phyloP scores from a whole-genome alignment of 805 yeast genomes.

The Candida railenensis region DNA sequence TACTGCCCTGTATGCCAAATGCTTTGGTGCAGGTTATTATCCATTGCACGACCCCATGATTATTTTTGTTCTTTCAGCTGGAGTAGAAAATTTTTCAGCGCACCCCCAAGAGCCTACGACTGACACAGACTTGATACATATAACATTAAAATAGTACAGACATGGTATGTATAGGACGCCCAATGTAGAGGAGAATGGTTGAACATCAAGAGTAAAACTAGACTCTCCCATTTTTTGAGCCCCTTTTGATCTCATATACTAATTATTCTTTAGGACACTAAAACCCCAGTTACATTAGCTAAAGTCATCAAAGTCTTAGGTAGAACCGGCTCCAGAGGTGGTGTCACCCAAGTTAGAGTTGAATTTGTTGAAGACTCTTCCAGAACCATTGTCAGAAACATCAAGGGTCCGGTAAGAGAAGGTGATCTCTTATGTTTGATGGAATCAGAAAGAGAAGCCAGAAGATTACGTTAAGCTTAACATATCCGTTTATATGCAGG shows the following conservation, averaged over 20 bases:
- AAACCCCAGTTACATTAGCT: slow-evolving; percentile 98
- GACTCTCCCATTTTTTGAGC: too few species aligned
- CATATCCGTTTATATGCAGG: neutral
- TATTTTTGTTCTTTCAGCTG: neutral
- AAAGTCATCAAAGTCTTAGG: slow-evolving; percentile 99
- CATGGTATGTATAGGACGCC: neutral
- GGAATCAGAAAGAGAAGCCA: slow-evolving; percentile 99
- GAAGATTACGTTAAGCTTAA: slow-evolving; percentile 84
- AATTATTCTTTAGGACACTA: slow-evolving; percentile 43
- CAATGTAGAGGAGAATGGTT: too few species aligned
- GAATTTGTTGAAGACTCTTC: slow-evolving; percentile 47
- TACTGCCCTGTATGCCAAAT: too few species aligned
- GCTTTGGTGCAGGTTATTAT: too few species aligned
- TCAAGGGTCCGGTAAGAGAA: slow-evolving; percentile 51
- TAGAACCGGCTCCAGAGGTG: slow-evolving; percentile 99
- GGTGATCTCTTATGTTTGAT: slow-evolving; percentile 75
- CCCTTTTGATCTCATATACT: too few species aligned
- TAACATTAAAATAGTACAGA: neutral
- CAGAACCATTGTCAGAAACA: slow-evolving; percentile 50
- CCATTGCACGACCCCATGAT: neutral
- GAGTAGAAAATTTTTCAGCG: slow-evolving; percentile 1
- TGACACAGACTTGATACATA: neutral
- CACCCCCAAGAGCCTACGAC: neutral
- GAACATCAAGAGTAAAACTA: too few species aligned
- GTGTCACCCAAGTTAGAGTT: slow-evolving; percentile 56